Evolutionary conservation across 2,329 filamentous ascomycete genomes (phyloP), one percentile per base, ranked within the genome.

Genomic region (Herpotrichia juniperi): DNA sequence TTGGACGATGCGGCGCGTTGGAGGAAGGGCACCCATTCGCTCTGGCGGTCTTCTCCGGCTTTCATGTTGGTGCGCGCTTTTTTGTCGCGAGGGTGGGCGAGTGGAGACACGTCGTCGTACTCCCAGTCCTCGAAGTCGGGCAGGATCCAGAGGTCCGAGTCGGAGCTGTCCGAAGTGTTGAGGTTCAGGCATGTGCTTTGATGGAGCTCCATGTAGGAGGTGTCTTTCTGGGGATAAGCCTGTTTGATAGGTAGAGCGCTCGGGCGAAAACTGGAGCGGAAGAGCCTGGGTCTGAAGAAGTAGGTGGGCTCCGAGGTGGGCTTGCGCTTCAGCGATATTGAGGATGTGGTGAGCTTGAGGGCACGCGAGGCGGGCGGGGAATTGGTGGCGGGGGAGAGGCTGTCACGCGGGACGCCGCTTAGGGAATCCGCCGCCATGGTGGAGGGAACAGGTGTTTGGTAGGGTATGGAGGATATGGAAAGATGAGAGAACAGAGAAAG

Each of bases 61-160:
- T 6, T 21, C 34, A 37, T 37, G 34, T 21, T 21, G 16, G 24
- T 48, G 14, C 16, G 24, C n/a, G 19, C 2, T 44, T 25, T 47
- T 43, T 34, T 14, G 42, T 39, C 40, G 19, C 21, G 19, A 45
- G 24, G 37, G n/a, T 19, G 35, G 48, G 56, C 28, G 50, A 51
- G 24, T 22, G 44, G 11, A 6, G 30, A 31, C 14, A 58, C 57
- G 10, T 47, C 24, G 0, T 63, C 59, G 22, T 58, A 19, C 16
- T 67, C 67, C 62, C 63, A 68, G 12, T 68, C 66, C 8, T 71
- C 67, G 26, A 67, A 64, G 31, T 68, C 66, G 2, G 68, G 69
- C 6, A 71, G 40, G 1, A 70, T 68, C 66, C 67, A 71, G 4
- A 71, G 46, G 30, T 67, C 64, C 8, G 63, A 61, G 16, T 69